Percentiles rank a stretch among this genome's conserved stretches.
These are phyloP conservation scores for Botryotinia globosa DNA, from an alignment of 2,329 filamentous ascomycete genomes.

Conservation along the genomic window DNA sequence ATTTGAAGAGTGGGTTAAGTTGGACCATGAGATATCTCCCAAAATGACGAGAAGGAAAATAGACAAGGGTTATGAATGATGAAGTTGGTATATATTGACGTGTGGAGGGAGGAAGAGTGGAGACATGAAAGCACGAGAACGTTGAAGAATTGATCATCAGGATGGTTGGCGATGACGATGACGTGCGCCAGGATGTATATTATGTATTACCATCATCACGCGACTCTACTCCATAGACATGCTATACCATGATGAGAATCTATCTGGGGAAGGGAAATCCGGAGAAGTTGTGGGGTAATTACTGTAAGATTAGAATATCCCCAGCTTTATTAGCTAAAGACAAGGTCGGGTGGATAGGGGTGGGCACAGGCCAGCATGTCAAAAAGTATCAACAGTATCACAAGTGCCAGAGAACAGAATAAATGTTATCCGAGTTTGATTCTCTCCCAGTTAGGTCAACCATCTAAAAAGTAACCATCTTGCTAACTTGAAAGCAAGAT, in stretches of 20 bases:
- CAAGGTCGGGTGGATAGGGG: background rate
- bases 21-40: background rate
- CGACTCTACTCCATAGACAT: background rate
- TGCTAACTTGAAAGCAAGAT: background rate
- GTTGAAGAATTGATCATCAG: background rate
- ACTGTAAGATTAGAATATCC: constrained; percentile 8
- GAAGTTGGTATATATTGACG: background rate
- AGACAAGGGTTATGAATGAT: background rate
- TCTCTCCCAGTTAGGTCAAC: background rate
- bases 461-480: constrained; percentile 3
- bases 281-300: constrained; percentile 15
- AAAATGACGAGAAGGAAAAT: background rate
- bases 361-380: constrained; percentile 6
- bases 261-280: constrained; percentile 13
- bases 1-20: background rate
- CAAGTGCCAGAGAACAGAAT: background rate
- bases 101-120: background rate
- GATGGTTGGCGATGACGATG: background rate
- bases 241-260: background rate
- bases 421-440: constrained; percentile 1
- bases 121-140: background rate
- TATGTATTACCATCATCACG: constrained; percentile 9
- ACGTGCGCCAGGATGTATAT: background rate
- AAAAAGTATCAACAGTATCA: too few species aligned
- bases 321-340: background rate